Evolutionary conservation across 2,329 filamentous ascomycete genomes (phyloP), one percentile per base, ranked within the genome.

Genomic region (Aspergillus thermomutatus): DNA sequence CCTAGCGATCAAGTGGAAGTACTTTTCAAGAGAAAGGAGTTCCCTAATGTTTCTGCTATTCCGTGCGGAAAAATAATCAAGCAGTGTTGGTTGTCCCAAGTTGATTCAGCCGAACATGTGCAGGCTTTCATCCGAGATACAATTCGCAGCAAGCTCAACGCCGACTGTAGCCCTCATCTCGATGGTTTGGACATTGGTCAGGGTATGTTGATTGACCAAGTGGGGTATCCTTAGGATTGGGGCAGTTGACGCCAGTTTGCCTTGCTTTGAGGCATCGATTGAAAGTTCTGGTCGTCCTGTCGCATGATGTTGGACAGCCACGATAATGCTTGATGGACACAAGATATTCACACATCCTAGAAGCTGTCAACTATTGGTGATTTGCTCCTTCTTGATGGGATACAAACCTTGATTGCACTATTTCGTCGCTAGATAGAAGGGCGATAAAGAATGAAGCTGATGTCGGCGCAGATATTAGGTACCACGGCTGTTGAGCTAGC

Each of bases 11-110:
- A 64, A 53, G 60, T 65, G 14, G 54, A 60, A 58, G 50, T 3
- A 41, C 54, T 53, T 49, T 65, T 56, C 40, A 54, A 50, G 31
- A 27, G 19, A 26, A 59, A 61, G 6, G 54, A 61, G 25, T 65
- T 64, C 41, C 62, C 61, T 52, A 19, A 55, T 55, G 47, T 63
- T 43, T 56, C 62, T 56, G 26, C 10, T 56, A 56, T 65, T 49
- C 57, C 41, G 51, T 63, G 58, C 40, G 58, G 60, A 55, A 8
- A 58, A 11, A 60, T 62, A 9, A 66, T 66, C 50, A 57, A 61
- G 25, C 51, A 61, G 50, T 66, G 62, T 50, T 66, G 62, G 64
- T 34, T 57, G n/a, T 61, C 52, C 28, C 37, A 64, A 59, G 47
- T 59, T 26, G 40, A 58, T 40, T 63, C 61, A 51, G 59, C 56